Evolutionary conservation across 169 alveolate genomes (phyloP).

Genomic region (Cryptosporidium ubiquitum): DNA sequence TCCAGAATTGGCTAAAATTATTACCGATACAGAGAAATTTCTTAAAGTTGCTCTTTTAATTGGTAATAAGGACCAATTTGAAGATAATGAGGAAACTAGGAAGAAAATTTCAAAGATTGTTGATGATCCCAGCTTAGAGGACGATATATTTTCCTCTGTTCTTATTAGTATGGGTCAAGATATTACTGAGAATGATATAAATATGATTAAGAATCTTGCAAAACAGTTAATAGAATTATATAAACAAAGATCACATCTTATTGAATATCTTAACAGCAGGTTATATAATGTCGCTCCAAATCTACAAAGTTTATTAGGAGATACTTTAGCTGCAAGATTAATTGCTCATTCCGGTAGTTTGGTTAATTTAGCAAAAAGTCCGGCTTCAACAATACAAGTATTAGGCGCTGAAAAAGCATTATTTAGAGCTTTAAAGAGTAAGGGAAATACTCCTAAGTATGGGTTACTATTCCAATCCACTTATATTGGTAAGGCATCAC

Average conservation of each 20-base stretch:
- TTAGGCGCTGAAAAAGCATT: conserved; percentile 98
- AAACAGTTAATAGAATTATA: conserved; percentile 90
- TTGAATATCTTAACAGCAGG: conserved; percentile 89
- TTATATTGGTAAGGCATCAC: conserved; percentile 95
- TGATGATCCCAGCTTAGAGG: conserved; percentile 90
- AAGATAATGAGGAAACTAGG: conserved; percentile 78
- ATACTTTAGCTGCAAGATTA: conserved; percentile 94
- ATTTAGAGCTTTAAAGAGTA: conserved; percentile 96
- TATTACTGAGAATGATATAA: conserved; percentile 90
- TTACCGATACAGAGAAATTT: conserved; percentile 93
- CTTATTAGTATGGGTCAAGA: conserved; percentile 96
- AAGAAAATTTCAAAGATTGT: conserved; percentile 84
- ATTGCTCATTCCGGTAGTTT: conserved; percentile 98
- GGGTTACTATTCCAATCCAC: conserved; percentile 96
- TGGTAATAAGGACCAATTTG: conserved; percentile 83
- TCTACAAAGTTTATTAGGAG: conserved; percentile 94
- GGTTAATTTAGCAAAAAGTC: conserved; percentile 93
- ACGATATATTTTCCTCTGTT: conserved; percentile 89
- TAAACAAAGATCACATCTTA: conserved; percentile 89
- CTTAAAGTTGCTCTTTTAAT: conserved; percentile 89
- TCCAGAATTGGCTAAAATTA: conserved; percentile 98
- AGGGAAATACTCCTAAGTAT: conserved; percentile 98
- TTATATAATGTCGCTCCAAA: conserved; percentile 98
- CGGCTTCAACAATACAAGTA: conserved; percentile 96
- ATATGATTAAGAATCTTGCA: conserved; percentile 90